Evolutionary conservation across 2,329 filamentous ascomycete species (phyloP), one percentile per base, ranked within the genome.

Genomic region (Cytospora piceae): DNA sequence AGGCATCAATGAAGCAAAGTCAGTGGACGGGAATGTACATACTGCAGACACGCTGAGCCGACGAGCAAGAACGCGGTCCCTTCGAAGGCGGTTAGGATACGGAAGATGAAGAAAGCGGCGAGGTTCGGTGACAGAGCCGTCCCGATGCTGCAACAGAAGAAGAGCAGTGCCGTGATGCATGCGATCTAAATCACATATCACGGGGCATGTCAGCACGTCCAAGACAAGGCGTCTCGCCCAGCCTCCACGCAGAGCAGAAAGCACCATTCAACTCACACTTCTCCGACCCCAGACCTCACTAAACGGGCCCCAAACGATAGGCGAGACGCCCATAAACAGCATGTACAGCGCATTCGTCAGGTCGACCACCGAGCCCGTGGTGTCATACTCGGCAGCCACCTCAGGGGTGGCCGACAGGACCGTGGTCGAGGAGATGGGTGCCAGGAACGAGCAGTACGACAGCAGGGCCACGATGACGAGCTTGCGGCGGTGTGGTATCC

Each of bases 371-470:
- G 83, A 82, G 5, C 85, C 87, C 8, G 82, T 87, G 5, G 85
- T 89, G 49, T 80, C 67, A 71, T 81, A 90, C 4, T 83, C 86
- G 9, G 73, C 75, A 5, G 87, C 87, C 6, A 91, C 85, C 73
- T 91, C 87, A 2, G 88, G 88, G 12, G 89, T 81, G 15, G 87
- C 89, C 1, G 88, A 81, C 37, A 91, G 75, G 49, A 91, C 85
- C 0, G 86, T 85, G 0, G 89, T 91, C 6, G 84, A 87, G 2
- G 85, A 87, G 34, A 90, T 85, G 0, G 92, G 92, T 0, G 91
- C 88, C 54, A 94, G 80, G 69, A 94, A 92, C 31, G 89, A 87
- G 77, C 90, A 93, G 73, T 89, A 91, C 0, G 90, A 89, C 61
- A 94, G 77, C 7, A 93, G 83, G 12, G 81, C 79, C 20, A 93